Conservation (phyloP, 176 grass and related monocot genomes). For the Bromus sterilis region DNA sequence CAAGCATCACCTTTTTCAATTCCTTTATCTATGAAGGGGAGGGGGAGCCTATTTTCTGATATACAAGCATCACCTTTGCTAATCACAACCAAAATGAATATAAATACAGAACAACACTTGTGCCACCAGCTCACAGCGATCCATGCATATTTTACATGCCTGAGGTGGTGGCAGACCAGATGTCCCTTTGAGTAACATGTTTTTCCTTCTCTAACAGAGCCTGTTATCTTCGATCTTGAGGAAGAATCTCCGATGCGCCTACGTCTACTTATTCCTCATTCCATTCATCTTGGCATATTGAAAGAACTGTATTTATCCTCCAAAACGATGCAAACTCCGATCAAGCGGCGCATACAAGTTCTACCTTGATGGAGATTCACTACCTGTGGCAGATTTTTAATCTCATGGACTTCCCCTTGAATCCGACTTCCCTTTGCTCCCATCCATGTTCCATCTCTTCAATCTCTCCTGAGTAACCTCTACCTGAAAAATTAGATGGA, state of each 20-base stretch:
- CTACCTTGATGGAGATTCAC: not conserved
- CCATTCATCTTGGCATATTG: not conserved
- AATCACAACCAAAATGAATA: not conserved
- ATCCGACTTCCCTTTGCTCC: constrained; percentile 1
- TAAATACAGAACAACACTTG: not conserved
- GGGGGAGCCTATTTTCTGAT: no score
- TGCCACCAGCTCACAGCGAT: not conserved
- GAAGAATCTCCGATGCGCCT: not conserved
- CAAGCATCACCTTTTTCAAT: no score
- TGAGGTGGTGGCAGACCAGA: not conserved
- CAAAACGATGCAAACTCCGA: not conserved
- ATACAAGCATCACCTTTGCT: not conserved
- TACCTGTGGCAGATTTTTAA: not conserved
- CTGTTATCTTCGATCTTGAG: not conserved
- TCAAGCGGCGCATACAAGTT: not conserved
- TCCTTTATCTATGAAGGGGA: no score
- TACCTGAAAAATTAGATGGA: constrained; percentile 31
- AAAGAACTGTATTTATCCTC: not conserved
- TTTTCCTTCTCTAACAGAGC: not conserved
- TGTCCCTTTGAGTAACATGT: not conserved
- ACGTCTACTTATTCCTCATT: not conserved
- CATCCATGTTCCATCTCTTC: constrained; percentile 47
- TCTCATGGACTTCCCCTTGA: not conserved
- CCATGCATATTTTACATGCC: not conserved
- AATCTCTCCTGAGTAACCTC: constrained; percentile 37